Evolutionary conservation across 441 rosid species (phyloP).

Genomic region (Bocquillonia castaneifolia): DNA sequence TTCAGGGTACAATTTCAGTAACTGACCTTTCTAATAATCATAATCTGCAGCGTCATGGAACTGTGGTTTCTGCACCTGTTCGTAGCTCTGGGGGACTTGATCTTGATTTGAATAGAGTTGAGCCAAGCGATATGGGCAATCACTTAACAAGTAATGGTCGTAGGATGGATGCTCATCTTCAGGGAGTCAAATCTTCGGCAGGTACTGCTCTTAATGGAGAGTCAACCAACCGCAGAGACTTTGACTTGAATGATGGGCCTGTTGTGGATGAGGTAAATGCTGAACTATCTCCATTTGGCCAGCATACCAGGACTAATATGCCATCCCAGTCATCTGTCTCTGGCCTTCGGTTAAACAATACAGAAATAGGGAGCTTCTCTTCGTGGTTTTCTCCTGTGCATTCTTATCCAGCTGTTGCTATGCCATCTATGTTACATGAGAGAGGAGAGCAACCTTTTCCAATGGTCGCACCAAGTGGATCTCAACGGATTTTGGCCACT

Average conservation of each 20-base stretch:
- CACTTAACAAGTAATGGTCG: conserved; percentile 34
- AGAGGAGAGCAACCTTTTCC: conserved; percentile 70
- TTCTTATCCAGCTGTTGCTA: conserved; percentile 47
- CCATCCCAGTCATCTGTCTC: conserved; percentile 46
- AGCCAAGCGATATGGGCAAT: conserved; percentile 46
- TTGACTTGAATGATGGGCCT: conserved; percentile 95
- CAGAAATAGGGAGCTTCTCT: conserved; percentile 51
- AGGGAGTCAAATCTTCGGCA: conserved; percentile 34
- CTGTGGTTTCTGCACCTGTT: conserved; percentile 32
- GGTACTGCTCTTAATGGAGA: conserved; percentile 38
- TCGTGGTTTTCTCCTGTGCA: conserved; percentile 61
- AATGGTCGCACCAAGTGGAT: conserved; percentile 43
- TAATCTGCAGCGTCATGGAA: conserved; percentile 27
- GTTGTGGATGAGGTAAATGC: conserved; percentile 45
- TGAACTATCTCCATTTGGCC: conserved; percentile 47
- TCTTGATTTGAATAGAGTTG: conserved; percentile 78
- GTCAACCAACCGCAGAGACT: conserved; percentile 44
- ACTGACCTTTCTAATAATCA: conserved; percentile 24
- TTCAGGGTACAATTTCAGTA: conserved; percentile 32
- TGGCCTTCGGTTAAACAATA: conserved; percentile 40
- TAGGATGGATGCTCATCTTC: conserved; percentile 36
- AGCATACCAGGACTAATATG: conserved; percentile 40
- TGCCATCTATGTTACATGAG: conserved; percentile 55
- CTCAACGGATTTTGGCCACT: conserved; percentile 34
- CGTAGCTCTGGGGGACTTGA: conserved; percentile 61